Evolutionary conservation across 192 early-diverging fungal species (phyloP), one percentile per base, ranked within the genome.

Genomic region (Paraglomus occultum): DNA sequence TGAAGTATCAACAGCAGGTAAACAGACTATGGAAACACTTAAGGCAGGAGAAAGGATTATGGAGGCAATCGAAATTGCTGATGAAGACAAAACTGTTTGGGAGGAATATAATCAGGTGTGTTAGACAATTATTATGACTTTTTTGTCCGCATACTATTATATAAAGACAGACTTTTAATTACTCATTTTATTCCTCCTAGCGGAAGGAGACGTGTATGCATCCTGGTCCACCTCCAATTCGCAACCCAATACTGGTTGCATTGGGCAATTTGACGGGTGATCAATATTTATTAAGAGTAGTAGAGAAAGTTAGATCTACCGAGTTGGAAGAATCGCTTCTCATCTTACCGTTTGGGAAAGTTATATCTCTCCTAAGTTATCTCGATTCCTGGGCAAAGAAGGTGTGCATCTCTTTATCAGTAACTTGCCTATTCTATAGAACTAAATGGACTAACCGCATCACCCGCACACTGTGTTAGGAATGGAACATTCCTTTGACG

Each of bases 21-120:
- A 89, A 72, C 85, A 92, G 61, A 99, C 95, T 5, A 85, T 90
- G 77, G 95, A 95, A 75, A 94, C 95, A n/a, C 85, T 99, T 43
- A 95, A 97, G 71, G 91, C 97, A 11, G 95, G 95, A 71, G 97
- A 99, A 74, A 83, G 88, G 42, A 89, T 99, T 46, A 88, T 95
- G 71, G 95, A 95, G 70, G 94, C 97, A 8, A 79, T 99, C 52
- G 91, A 95, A 47, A 77, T 97, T 40, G 95, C 88, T 64, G 92
- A 94, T 69, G 87, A 91, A 64, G 94, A 97, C 69, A 85, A 84
- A 42, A 70, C 79, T 54, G 88, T 85, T 20, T 84, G 87, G 86
- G 78, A 80, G 45, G 86, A 78, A 18, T 90, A 88, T 70, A 84
- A 88, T 48, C 76, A 80, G 39, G 84, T 80, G 63, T 31, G 31